Conservation (phyloP, 2,329 filamentous ascomycete species). For the Epicoccum nigrum region DNA sequence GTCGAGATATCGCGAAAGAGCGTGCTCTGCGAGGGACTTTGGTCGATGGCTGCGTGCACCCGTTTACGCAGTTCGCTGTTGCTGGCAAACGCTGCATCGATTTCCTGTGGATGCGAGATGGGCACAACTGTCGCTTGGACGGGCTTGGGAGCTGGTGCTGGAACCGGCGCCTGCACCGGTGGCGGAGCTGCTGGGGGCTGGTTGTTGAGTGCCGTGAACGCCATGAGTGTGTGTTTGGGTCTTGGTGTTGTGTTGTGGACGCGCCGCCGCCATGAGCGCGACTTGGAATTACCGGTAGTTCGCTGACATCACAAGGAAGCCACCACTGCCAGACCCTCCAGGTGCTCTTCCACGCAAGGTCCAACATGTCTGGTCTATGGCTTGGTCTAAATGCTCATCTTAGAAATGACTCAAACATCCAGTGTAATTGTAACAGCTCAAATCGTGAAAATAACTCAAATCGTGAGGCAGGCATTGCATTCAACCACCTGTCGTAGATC, state of each 20-base stretch:
- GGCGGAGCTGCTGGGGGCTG: slow-evolving; percentile 11
- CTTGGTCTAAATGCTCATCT: too few relatives aligned
- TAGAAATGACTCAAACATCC: too few relatives aligned
- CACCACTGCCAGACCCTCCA: background rate
- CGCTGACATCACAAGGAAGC: slow-evolving; percentile 16
- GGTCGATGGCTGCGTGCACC: slow-evolving; percentile 46
- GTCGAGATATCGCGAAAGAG: slow-evolving; percentile 48
- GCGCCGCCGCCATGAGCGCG: slow-evolving; percentile 15
- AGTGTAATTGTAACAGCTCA: too few relatives aligned
- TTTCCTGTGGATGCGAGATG: slow-evolving; percentile 32
- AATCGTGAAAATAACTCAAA: background rate
- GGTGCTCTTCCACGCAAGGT: too few relatives aligned
- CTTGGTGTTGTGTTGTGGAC: slow-evolving; percentile 17
- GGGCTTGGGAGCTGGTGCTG: slow-evolving; percentile 2
- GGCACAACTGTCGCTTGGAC: slow-evolving; percentile 11
- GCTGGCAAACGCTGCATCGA: slow-evolving; percentile 43
- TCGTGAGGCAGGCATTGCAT: background rate
- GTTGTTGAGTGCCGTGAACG: slow-evolving; percentile 33
- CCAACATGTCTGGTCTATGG: too few relatives aligned
- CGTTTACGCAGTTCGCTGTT: slow-evolving; percentile 46
- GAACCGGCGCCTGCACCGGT: slow-evolving; percentile 10
- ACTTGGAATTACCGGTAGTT: slow-evolving; percentile 6
- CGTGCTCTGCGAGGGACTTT: slow-evolving; percentile 39
- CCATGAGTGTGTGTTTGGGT: slow-evolving; percentile 22
- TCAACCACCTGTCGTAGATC: background rate